A percentile compares a stretch with the other conserved stretches of the same genome.
These are phyloP conservation scores for Vitis rotundifolia DNA, from an alignment of 164 flowering plant genomes.

Conservation along the genomic window DNA sequence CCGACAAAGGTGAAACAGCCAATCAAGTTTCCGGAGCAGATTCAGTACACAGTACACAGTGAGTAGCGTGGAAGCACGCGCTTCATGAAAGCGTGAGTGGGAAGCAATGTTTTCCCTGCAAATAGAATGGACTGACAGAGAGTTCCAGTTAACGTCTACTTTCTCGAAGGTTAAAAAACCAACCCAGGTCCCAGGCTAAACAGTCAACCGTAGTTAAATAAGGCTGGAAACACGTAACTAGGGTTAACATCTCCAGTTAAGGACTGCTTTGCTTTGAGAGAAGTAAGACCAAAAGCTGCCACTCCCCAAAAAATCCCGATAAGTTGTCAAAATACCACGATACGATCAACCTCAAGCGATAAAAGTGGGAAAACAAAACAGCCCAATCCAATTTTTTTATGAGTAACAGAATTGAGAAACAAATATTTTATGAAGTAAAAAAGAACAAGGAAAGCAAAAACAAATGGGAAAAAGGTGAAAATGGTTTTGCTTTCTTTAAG, in stretches of 20 bases:
- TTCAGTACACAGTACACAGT: no score
- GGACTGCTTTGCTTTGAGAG: not conserved
- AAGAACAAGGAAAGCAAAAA: not conserved
- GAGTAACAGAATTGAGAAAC: not conserved
- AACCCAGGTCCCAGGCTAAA: no score
- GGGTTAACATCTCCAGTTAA: not conserved
- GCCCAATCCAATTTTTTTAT: not conserved
- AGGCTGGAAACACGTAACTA: not conserved
- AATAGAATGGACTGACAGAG: no score
- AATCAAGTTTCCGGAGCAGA: no score
- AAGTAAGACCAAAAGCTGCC: no score
- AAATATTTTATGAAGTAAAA: not conserved
- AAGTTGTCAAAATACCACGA: not conserved
- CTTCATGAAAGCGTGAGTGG: no score
- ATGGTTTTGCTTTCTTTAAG: constrained; percentile 13
- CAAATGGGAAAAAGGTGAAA: not conserved
- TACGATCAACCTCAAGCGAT: not conserved
- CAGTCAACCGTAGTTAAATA: not conserved
- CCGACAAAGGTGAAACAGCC: no score
- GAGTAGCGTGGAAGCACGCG: no score
- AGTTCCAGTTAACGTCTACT: no score
- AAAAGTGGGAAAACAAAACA: not conserved
- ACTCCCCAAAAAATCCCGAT: not conserved
- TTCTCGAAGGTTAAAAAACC: no score
- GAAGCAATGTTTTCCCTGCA: no score